A percentile compares a stretch with the other conserved stretches of the same genome.
Conservation (phyloP, 1,284 basidiomycete species). For the Cryptococcus sp. region DNA sequence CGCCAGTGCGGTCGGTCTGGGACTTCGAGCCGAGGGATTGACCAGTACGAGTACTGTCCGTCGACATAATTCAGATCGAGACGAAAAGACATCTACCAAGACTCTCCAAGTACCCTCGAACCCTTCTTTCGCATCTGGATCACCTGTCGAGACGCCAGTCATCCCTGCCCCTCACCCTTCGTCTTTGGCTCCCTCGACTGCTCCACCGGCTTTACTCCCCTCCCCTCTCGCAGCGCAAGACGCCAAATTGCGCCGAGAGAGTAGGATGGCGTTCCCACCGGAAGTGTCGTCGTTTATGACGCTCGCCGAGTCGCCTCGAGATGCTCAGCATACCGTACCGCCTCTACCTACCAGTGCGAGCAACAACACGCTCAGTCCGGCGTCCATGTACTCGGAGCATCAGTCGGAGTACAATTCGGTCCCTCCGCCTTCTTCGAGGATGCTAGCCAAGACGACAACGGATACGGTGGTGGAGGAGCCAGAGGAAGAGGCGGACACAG, state of each 20-base stretch:
- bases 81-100: conserved; percentile 12
- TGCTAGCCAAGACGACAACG: conserved; percentile 15
- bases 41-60: conserved; percentile 18
- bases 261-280: conserved; percentile 38
- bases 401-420: background rate
- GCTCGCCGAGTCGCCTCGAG: conserved; percentile 31
- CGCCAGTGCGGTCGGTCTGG: conserved; percentile 31
- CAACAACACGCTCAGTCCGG: conserved; percentile 18
- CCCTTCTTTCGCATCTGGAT: background rate
- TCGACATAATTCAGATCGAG: conserved; percentile 35
- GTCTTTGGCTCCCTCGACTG: conserved; percentile 6
- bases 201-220: conserved; percentile 24
- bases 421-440: conserved; percentile 17
- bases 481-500: conserved; percentile 3
- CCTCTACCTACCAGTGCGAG: conserved; percentile 11
- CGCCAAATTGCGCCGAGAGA: conserved; percentile 31
- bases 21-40: conserved; percentile 16
- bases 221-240: conserved; percentile 27
- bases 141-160: conserved; percentile 5
- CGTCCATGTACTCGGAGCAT: conserved; percentile 21
- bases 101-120: conserved; percentile 4
- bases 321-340: background rate
- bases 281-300: conserved; percentile 42
- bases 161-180: no score
- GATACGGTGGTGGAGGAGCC: conserved; percentile 10